Base-by-base conservation (phyloP, 768 basidiomycete genomes). In the Calvatia gigantea region DNA sequence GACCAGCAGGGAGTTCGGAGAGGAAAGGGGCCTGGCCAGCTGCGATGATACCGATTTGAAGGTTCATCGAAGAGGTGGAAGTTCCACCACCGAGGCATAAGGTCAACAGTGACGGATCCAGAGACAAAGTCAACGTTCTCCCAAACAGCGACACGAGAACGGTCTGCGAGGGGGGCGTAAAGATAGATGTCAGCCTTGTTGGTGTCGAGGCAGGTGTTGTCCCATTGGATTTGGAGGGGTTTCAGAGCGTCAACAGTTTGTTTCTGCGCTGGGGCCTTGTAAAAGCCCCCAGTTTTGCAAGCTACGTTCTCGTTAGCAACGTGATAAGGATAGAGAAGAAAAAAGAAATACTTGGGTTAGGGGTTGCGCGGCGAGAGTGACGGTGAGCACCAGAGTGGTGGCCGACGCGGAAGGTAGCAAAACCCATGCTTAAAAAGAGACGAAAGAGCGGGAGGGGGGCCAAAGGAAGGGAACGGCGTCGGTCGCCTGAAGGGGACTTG, bases 21-120 rank as follows among this genome's bases (percentile, higher is more conserved):
- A 80, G 65, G 73, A 84, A 86, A 3, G 78, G 69, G 2, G 80
- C 77, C 4, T 73, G 58, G 21, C 78, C 80, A 6, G 75, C 61
- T 1, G 77, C 61, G 39, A 89, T 74, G 62, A 91, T 85, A 44
- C 72, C 68, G 54, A 91, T 64, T 62, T 90, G 85, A 15, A 91
- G 78, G 1, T 65, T 62, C 32, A 77, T 67, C 0, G 72, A 64
- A 1, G 71, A 39, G 4, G 84, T 79, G 0, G 79, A 64, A n/a
- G 56, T 88, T 84, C 87, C 87, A 92, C 88, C 89, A 91, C 17
- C 76, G 72, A 1, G 89, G 83, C 54, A 80, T 65, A 39, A 91
- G 66, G 15, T 64, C 66, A 2, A 81, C 71, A 39, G 74, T 65
- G 65, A 83, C 84, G 33, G 67, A 70, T 23, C 85, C 87, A 3